phyloP scores from a whole-genome alignment of 73 alveolate genomes.

The Urostyla sp. region DNA sequence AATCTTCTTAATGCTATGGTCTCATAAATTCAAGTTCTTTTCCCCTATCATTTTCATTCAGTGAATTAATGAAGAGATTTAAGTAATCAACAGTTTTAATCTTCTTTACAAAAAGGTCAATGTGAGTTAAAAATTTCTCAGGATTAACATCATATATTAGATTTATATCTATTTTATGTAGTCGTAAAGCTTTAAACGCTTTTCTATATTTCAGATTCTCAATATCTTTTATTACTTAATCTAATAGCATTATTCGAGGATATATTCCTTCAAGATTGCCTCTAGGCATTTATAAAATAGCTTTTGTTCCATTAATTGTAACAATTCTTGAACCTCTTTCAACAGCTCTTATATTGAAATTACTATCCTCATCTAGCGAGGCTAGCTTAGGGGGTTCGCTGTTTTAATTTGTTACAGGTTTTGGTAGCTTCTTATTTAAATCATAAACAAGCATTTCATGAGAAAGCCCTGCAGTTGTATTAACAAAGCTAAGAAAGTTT shows the following conservation, averaged over 20 bases:
- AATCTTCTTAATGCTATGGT: slow-evolving; percentile 75
- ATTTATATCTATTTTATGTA: slow-evolving; percentile 94
- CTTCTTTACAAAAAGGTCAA: slow-evolving; percentile 78
- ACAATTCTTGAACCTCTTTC: slow-evolving; percentile 96
- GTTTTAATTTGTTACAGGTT: slow-evolving; percentile 66
- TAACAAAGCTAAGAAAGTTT: slow-evolving; percentile 86
- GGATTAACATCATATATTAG: slow-evolving; percentile 94
- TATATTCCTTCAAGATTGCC: slow-evolving; percentile 96
- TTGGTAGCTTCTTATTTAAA: slow-evolving; percentile 72
- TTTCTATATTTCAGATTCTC: slow-evolving; percentile 82
- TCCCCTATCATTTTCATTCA: slow-evolving; percentile 86
- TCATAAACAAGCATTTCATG: slow-evolving; percentile 84
- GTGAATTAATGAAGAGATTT: slow-evolving; percentile 87
- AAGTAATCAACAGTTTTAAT: slow-evolving; percentile 85
- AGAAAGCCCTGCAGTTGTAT: slow-evolving; percentile 85
- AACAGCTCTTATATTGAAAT: slow-evolving; percentile 89
- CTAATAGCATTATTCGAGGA: slow-evolving; percentile 88
- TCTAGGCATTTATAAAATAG: slow-evolving; percentile 93
- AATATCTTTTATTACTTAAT: slow-evolving; percentile 82
- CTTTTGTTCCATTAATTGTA: slow-evolving; percentile 76
- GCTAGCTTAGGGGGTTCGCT: slow-evolving; percentile 64
- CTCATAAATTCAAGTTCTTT: slow-evolving; percentile 83
- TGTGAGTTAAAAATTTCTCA: slow-evolving; percentile 80
- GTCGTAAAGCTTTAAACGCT: slow-evolving; percentile 86
- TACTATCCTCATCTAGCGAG: slow-evolving; percentile 65